Evolutionary conservation across 176 grass and related monocot genomes (phyloP).

Genomic region (Oryza meridionalis): DNA sequence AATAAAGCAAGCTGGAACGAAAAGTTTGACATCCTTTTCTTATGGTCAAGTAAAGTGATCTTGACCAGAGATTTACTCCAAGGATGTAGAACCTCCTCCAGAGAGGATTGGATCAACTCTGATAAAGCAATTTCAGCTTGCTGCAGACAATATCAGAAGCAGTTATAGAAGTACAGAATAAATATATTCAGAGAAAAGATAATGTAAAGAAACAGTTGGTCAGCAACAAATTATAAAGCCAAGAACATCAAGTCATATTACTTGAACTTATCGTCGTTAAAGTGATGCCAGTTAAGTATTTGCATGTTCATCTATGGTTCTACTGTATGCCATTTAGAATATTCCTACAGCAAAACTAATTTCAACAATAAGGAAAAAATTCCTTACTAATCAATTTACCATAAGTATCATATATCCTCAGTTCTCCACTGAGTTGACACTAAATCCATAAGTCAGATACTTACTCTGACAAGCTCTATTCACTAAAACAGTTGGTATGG

Average conservation of each 20-base stretch:
- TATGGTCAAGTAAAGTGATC: constrained; percentile 73
- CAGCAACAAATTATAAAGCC: not conserved
- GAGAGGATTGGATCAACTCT: constrained; percentile 74
- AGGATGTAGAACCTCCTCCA: constrained; percentile 58
- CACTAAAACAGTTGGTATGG: too few species aligned
- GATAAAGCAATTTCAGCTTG: constrained; percentile 82
- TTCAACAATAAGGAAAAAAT: not conserved
- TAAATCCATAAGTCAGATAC: too few species aligned
- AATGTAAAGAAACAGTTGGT: constrained; percentile 22
- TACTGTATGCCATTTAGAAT: too few species aligned
- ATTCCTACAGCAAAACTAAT: too few species aligned
- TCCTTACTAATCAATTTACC: not conserved
- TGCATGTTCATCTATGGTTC: not conserved
- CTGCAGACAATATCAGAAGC: constrained; percentile 56
- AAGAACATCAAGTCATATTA: constrained; percentile 4
- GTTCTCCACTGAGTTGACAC: not conserved
- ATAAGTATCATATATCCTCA: not conserved
- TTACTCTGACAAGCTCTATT: too few species aligned
- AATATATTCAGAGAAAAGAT: constrained; percentile 1
- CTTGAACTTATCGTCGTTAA: constrained; percentile 10
- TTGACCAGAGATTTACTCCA: constrained; percentile 68
- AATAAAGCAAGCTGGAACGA: not conserved
- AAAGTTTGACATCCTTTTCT: not conserved
- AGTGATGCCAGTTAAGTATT: not conserved
- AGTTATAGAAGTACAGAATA: constrained; percentile 33